Evolutionary conservation across 2,329 filamentous ascomycete genomes (phyloP), one percentile per base, ranked within the genome.

Genomic region (Curvularia sp.): DNA sequence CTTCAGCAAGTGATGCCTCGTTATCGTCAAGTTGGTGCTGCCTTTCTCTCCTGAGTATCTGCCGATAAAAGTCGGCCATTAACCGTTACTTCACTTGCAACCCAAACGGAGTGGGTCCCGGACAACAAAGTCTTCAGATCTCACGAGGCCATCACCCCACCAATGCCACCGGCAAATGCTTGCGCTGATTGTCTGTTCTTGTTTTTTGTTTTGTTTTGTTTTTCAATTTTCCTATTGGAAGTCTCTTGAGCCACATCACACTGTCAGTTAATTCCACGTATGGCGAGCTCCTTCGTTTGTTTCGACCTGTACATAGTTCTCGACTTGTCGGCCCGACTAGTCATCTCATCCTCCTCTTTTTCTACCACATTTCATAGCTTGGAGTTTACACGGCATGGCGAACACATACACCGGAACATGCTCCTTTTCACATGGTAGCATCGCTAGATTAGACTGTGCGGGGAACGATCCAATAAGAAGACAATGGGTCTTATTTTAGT

Each of bases 31-130:
- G 41, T 49, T 46, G 53, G 46, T 23, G 38, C 23, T 27, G 47
- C 25, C n/a, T 36, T 53, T 28, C 36, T 21, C 23, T 28, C 27
- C 32, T 38, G 34, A 43, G 42, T 38, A 55, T 13, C 38, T 57
- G 52, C 53, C 63, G 61, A 61, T 55, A 55, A 63, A 67, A 57
- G 46, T 67, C 61, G 65, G 65, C 65, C 49, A 43, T 64, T n/a
- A 41, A 48, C 56, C 34, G 19, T 60, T 53, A 59, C 49, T 54
- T 57, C 54, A 66, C 56, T 49, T 51, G 42, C 55, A 51, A 53
- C 30, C 49, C 52, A 49, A 62, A 47, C 34, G 4, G 52, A 65
- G 63, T 70, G 65, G 60, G 61, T 64, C 66, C 18, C 49, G 39
- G 47, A 45, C 43, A 53, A 42, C 56, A 50, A 49, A 57, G 39